Conservation (phyloP, 1,284 basidiomycete genomes). For the Schizophyllum amplum region DNA sequence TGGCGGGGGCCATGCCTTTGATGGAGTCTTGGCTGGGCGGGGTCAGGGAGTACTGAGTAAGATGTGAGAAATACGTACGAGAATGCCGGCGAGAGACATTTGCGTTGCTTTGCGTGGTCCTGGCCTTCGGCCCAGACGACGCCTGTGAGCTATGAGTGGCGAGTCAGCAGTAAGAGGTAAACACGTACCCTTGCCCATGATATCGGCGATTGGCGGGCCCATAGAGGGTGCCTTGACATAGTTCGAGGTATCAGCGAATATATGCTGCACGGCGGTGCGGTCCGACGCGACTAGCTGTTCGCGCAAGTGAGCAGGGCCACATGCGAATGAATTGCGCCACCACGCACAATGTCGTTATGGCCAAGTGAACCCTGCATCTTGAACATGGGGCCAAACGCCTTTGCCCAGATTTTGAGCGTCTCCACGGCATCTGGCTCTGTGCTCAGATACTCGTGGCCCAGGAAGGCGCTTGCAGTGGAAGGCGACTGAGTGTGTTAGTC, state of each 20-base stretch:
- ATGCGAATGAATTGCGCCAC: background rate
- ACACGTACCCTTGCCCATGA: constrained; percentile 21
- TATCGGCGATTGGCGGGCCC: constrained; percentile 17
- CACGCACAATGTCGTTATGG: constrained; percentile 28
- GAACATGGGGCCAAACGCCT: constrained; percentile 26
- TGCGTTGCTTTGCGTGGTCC: constrained; percentile 24
- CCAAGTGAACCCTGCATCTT: constrained; percentile 31
- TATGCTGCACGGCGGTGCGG: constrained; percentile 27
- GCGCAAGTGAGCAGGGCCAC: background rate
- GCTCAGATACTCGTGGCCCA: constrained; percentile 31
- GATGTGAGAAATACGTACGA: constrained; percentile 16
- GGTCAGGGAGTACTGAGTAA: background rate
- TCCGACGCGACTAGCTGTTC: constrained; percentile 27
- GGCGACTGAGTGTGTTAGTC: background rate
- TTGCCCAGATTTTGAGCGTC: constrained; percentile 28
- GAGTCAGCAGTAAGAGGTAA: background rate
- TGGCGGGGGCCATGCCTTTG: constrained; percentile 21
- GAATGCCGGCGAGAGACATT: constrained; percentile 24
- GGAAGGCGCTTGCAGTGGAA: background rate
- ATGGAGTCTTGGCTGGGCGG: constrained; percentile 17
- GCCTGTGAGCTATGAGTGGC: background rate
- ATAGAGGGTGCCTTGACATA: constrained; percentile 25
- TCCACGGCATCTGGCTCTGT: constrained; percentile 26
- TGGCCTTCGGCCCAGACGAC: constrained; percentile 30
- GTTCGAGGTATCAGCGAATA: constrained; percentile 26